A percentile compares a stretch with the other conserved stretches of the same genome.
These are phyloP conservation scores for Penicillium odoratum DNA, from an alignment of 495 filamentous ascomycete species.

Conservation along the genomic window DNA sequence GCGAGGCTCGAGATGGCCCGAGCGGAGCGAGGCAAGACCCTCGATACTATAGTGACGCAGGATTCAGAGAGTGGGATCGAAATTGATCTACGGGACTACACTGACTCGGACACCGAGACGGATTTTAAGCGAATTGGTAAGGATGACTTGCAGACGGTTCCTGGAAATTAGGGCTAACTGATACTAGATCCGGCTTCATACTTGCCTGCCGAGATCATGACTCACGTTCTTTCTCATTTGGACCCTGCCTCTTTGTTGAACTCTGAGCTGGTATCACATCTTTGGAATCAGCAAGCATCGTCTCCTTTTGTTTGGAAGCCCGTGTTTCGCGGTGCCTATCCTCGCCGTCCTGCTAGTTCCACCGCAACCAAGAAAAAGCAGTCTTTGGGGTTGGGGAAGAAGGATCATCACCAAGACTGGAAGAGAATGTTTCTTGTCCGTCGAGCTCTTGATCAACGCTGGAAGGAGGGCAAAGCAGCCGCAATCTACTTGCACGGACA, in stretches of 20 bases:
- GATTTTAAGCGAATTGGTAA: conserved; percentile 43
- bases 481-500: conserved; percentile 91
- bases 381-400: conserved; percentile 51
- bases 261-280: conserved; percentile 59
- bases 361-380: conserved; percentile 45
- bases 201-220: conserved; percentile 71
- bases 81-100: conserved; percentile 61
- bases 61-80: conserved; percentile 81
- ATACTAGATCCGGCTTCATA: conserved; percentile 62
- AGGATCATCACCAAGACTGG: conserved; percentile 67
- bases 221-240: conserved; percentile 70
- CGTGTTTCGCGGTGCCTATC: conserved; percentile 70
- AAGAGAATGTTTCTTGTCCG: conserved; percentile 79
- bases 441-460: conserved; percentile 70
- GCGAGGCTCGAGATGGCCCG: conserved; percentile 41
- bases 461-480: conserved; percentile 73
- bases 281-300: conserved; percentile 62
- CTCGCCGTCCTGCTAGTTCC: conserved; percentile 38
- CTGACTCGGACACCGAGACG: conserved; percentile 46
- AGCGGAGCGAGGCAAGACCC: conserved; percentile 36
- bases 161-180: background rate
- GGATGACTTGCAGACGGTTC: background rate
- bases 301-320: conserved; percentile 75
- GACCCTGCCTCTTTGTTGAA: conserved; percentile 65
- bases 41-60: conserved; percentile 37